Percentiles rank a stretch among this genome's conserved stretches.
These are phyloP conservation scores for Aspergillus unguis DNA, from an alignment of 2,329 filamentous ascomycete species.

Conservation along the genomic window DNA sequence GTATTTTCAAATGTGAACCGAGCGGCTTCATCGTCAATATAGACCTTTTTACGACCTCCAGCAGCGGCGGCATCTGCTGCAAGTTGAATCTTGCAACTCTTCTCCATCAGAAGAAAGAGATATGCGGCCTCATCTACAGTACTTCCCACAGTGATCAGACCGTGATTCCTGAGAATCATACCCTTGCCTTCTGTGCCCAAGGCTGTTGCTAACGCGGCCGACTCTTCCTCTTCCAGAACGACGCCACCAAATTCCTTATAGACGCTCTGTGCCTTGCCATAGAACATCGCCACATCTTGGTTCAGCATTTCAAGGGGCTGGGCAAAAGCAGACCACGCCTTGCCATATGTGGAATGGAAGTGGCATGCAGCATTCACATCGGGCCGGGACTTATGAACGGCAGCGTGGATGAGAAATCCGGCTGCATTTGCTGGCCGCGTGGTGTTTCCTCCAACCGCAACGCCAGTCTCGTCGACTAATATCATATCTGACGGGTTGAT, in stretches of 20 bases:
- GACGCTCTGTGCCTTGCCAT: conserved; percentile 43
- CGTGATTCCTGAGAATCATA: conserved; percentile 68
- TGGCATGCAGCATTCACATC: conserved; percentile 48
- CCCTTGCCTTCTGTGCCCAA: conserved; percentile 59
- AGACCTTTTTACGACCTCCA: conserved; percentile 48
- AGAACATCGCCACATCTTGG: conserved; percentile 58
- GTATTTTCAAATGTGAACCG: conserved; percentile 10
- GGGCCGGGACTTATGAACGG: conserved; percentile 55
- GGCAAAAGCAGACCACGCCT: conserved; percentile 44
- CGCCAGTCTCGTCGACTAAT: conserved; percentile 44
- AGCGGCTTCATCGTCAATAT: conserved; percentile 56
- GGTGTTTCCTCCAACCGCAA: conserved; percentile 37
- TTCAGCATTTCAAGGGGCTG: conserved; percentile 44
- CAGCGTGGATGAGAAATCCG: conserved; percentile 47
- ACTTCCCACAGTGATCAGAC: conserved; percentile 64
- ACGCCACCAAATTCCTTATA: conserved; percentile 17
- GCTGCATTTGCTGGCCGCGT: conserved; percentile 43
- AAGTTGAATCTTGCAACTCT: conserved; percentile 66
- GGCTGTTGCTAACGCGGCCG: conserved; percentile 59
- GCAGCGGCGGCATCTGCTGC: conserved; percentile 64
- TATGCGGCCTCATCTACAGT: conserved; percentile 75
- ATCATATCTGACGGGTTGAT: conserved; percentile 41
- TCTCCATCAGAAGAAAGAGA: conserved; percentile 65
- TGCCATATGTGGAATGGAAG: conserved; percentile 45
- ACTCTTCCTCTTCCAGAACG: conserved; percentile 61